Base-by-base conservation (phyloP, 2,329 filamentous ascomycete species). In the Fusarium guadeloupense region DNA sequence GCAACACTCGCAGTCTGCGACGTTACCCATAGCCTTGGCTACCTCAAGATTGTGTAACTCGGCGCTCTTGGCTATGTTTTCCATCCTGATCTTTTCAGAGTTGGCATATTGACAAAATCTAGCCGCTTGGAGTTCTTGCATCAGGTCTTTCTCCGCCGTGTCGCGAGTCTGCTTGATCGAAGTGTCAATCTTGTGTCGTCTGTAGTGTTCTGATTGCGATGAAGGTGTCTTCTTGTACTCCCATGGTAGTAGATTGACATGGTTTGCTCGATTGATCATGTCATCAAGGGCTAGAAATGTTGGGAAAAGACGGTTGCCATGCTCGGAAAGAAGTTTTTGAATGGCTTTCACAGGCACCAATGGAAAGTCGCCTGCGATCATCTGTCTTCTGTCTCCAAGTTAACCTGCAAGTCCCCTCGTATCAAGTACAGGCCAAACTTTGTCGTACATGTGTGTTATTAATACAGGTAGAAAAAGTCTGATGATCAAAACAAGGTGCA, bases 1-100 rank as follows among this genome's bases (percentile, higher is more conserved):
- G 74, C 92, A 96, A 69, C 90, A 92, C 37, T 81, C 83, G 66
- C 89, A 96, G 64, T 94, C 90, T 10, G 80, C 74, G 34, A 89
- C 78, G 16, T 83, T 80, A 1, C 87, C 85, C 5, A 77, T 74
- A 2, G 68, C 75, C 54, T 76, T 76, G 19, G 83, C 81, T n/a
- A 57, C 55, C 9, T 67, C 63, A 12, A 79, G 59, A 45, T 85
- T 83, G 2, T 65, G 64, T 23, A 74, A 64, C 55, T 84, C 71
- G 1, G 63, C 62, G 6, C 67, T 8, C 12, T 51, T 34, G 17
- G 33, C 72, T 1, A 67, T 59, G 3, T 71, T 71, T 3, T 69
- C 69, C 10, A 74, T 69, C 2, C 75, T 73, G 2, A 76, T 73
- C 4, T 76, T 72, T n/a, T 58, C 33, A 10, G 42, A 42, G 3